Evolutionary conservation across 495 filamentous ascomycete species (phyloP).

Genomic region (Cairneyella variabilis): DNA sequence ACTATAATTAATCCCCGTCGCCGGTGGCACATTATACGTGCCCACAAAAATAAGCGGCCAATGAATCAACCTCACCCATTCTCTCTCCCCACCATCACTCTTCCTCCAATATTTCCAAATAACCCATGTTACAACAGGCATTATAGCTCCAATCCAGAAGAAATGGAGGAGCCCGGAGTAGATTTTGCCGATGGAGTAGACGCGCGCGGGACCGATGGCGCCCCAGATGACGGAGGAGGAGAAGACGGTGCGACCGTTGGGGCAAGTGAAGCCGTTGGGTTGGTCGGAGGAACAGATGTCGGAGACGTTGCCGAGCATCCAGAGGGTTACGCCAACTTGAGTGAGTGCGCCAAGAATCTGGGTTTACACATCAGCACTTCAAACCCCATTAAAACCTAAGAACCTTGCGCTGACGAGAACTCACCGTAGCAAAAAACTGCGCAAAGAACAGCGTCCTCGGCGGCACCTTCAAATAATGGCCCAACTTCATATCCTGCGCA

Average conservation of each 20-base stretch:
- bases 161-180: conserved; percentile 63
- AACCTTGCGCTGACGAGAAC: conserved; percentile 55
- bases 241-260: conserved; percentile 59
- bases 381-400: no score
- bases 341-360: conserved; percentile 56
- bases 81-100: conserved; percentile 48
- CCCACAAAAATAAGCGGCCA: conserved; percentile 67
- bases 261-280: conserved; percentile 54
- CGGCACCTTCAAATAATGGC: conserved; percentile 69
- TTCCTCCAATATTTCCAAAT: conserved; percentile 42
- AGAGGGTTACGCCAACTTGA: conserved; percentile 60
- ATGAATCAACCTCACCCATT: conserved; percentile 40
- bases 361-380: conserved; percentile 53
- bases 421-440: conserved; percentile 51
- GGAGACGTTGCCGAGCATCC: conserved; percentile 56
- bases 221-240: conserved; percentile 63
- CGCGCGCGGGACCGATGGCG: conserved; percentile 58
- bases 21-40: conserved; percentile 58
- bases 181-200: conserved; percentile 62
- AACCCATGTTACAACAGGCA: conserved; percentile 44
- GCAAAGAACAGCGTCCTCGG: conserved; percentile 55
- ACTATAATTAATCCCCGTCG: conserved; percentile 62
- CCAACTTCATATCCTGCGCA: conserved; percentile 51
- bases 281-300: conserved; percentile 55
- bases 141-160: conserved; percentile 55